These are phyloP conservation scores for Curvularia lunata DNA, from an alignment of 2,329 filamentous ascomycete genomes.

Conservation along the genomic window DNA sequence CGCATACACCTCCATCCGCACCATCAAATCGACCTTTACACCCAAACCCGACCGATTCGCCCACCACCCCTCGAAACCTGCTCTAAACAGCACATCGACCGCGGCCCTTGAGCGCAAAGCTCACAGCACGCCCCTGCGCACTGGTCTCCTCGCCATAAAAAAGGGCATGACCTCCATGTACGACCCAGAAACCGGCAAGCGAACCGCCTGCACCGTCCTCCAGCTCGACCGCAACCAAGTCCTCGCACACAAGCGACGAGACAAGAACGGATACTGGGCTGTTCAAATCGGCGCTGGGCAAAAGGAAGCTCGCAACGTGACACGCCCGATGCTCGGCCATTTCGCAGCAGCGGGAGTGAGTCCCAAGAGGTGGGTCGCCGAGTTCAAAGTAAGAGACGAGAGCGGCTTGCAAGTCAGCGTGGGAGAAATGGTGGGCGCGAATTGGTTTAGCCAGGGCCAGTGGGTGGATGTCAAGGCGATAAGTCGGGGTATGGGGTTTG, in stretches of 20 bases:
- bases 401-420: slow-evolving; percentile 74
- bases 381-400: slow-evolving; percentile 83
- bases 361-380: slow-evolving; percentile 81
- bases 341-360: slow-evolving; percentile 81
- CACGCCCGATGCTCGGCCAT: slow-evolving; percentile 84
- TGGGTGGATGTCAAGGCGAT: slow-evolving; percentile 84
- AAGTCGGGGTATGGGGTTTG: slow-evolving; percentile 89
- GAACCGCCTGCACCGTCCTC: slow-evolving; percentile 87
- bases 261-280: slow-evolving; percentile 87
- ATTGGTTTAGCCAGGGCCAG: slow-evolving; percentile 90
- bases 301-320: slow-evolving; percentile 75
- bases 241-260: slow-evolving; percentile 80
- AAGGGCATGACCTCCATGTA: slow-evolving; percentile 96
- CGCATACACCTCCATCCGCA: slow-evolving; percentile 38
- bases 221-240: slow-evolving; percentile 94
- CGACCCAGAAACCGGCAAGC: slow-evolving; percentile 73
- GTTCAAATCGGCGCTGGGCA: slow-evolving; percentile 86
- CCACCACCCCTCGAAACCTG: slow-evolving; percentile 55
- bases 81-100: slow-evolving; percentile 62
- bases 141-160: slow-evolving; percentile 85
- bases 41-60: slow-evolving; percentile 61
- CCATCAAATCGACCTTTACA: slow-evolving; percentile 65
- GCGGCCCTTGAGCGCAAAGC: slow-evolving; percentile 66
- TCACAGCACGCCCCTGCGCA: slow-evolving; percentile 68
- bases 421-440: slow-evolving; percentile 77